Base-by-base conservation (phyloP, 441 rosid species). In the Pelargonium australe region DNA sequence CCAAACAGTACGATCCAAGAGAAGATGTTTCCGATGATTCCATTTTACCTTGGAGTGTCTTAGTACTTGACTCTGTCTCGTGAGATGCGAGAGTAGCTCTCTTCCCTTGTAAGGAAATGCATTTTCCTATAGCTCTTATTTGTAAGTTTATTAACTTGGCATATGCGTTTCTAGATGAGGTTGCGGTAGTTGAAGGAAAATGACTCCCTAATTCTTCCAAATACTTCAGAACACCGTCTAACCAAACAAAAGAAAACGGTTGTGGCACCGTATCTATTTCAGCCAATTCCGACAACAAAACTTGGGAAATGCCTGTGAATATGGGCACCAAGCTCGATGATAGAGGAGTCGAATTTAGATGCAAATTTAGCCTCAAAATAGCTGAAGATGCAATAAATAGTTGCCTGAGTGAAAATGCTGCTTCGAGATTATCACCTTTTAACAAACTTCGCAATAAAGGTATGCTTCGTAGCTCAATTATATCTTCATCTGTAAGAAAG, bases 71-170 rank as follows among this genome's bases (percentile, higher is more conserved):
- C 73, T 86, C 84, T 49, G 81, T 85, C 80, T 87, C 92, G 41
- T 83, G 95, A 69, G 98, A 85, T 51, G 85, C 86, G 75, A 92
- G 79, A 68, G 87, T 84, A 57, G 95, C 91, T 74, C 78, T 75
- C 75, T 90, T 95, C 68, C 95, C 97, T 78, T 86, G 98, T 70
- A 90, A 76, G 43, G 86, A 81, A 75, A 87, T 87, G 86, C 90
- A 92, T 84, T 88, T 92, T 64, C 96, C 98, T 72, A 87, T 77
- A 19, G 86, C 95, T 77, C 78, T 83, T 73, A 90, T 76, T 76
- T 86, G 97, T 72, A 87, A 84, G 75, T 80, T 86, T 71, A 95
- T 76, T 75, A 92, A 78, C 78, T 81, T 82, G 66, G 87, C 70
- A 77, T 87, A 87, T 58, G 74, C 25, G 75, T 80, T 80, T 77